Conservation (phyloP, 176 grass and related monocot genomes). For the Alloteropsis semialata region DNA sequence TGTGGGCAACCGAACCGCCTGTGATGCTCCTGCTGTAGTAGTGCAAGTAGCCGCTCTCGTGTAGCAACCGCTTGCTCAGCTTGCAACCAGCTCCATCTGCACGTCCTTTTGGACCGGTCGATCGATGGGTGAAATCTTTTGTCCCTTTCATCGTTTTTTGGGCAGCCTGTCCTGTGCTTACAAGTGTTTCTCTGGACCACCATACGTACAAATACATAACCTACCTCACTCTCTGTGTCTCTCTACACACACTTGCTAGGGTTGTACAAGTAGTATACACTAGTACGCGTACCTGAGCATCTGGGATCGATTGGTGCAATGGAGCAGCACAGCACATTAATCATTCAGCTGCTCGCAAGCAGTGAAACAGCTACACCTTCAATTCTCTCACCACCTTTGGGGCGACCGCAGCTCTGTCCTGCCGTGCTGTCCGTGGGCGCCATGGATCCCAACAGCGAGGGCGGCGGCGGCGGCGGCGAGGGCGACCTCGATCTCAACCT, state of each 20-base stretch:
- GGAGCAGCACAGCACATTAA: slow-evolving; percentile 1
- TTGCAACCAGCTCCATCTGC: background rate
- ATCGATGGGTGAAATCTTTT: slow-evolving; percentile 23
- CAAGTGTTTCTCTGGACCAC: slow-evolving; percentile 8
- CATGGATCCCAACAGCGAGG: slow-evolving; percentile 45
- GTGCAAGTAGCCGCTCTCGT: background rate
- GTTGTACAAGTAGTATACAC: background rate
- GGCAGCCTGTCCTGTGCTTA: background rate
- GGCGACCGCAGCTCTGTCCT: background rate
- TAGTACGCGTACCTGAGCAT: background rate
- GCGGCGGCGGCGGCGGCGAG: background rate
- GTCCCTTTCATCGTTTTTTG: slow-evolving; percentile 10
- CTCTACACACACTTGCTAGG: background rate
- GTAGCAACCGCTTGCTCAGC: background rate
- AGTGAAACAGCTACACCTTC: background rate
- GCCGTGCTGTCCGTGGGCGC: background rate
- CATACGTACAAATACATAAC: background rate
- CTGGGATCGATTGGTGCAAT: background rate
- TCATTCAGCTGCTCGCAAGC: slow-evolving; percentile 9
- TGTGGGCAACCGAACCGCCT: no score
- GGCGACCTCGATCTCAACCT: slow-evolving; percentile 61
- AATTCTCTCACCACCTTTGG: slow-evolving; percentile 10
- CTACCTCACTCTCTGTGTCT: background rate
- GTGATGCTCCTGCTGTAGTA: no score
- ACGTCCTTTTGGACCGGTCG: background rate